Conservation (phyloP, 371 early-diverging fungal species). For the Rhizopus arrhizus region DNA sequence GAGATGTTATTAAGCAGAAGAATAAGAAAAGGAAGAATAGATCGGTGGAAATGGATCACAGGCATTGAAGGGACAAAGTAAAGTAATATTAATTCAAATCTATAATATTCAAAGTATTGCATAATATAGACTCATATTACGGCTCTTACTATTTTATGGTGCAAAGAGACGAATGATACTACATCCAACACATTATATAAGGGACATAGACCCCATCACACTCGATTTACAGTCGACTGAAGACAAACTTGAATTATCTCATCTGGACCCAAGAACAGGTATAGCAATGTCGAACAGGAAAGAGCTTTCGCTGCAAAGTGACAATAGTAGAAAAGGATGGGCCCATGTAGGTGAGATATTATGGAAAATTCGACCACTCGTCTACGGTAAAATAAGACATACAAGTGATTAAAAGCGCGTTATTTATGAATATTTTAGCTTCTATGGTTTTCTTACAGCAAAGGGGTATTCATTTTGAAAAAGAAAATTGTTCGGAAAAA, state of each 20-base stretch:
- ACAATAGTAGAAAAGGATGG: conserved; percentile 24
- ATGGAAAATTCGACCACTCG: conserved; percentile 43
- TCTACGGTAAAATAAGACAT: conserved; percentile 33
- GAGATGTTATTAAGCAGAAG: conserved; percentile 35
- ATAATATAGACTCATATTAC: conserved; percentile 26
- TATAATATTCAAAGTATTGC: not conserved
- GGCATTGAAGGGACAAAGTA: conserved; percentile 47
- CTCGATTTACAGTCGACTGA: conserved; percentile 19
- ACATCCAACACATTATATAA: conserved; percentile 46
- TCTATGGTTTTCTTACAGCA: not conserved
- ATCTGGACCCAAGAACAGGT: conserved; percentile 42
- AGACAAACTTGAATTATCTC: conserved; percentile 36
- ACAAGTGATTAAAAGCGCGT: too few species aligned
- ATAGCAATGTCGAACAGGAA: conserved; percentile 24
- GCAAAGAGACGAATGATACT: conserved; percentile 29
- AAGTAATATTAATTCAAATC: not conserved
- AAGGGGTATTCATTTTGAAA: not conserved
- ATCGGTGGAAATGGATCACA: conserved; percentile 40
- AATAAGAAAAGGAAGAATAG: not conserved
- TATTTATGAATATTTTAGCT: too few species aligned
- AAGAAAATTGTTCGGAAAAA: conserved; percentile 15
- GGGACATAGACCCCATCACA: conserved; percentile 37
- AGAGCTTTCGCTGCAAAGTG: not conserved
- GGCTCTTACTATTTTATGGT: conserved; percentile 31
- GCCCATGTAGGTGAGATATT: conserved; percentile 35